Base-by-base conservation (phyloP, 2,329 filamentous ascomycete genomes). In the Decorospora gaudefroyi region DNA sequence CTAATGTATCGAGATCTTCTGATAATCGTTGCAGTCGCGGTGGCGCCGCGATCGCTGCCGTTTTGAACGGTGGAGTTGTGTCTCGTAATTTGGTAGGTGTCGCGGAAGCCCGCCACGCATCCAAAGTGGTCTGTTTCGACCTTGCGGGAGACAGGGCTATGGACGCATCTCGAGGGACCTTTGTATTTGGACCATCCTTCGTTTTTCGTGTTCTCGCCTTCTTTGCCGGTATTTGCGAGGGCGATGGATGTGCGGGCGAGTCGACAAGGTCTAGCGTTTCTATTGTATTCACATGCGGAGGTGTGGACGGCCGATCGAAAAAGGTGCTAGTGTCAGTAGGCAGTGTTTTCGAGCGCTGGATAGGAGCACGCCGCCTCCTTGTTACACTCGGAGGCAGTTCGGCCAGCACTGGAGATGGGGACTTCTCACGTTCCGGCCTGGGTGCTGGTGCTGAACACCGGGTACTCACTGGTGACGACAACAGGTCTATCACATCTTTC, bases 331-430 rank as follows among this genome's bases (percentile, higher is more conserved):
- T 37, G 13, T 60, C 45, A 1, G 57, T 39, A 0, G 65, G 66
- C 7, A 66, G 50, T 1, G 66, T 70, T 4, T 62, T 59, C 7
- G 66, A 67, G 25, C 67, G 64, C 36, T 67, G 62, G n/a, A 69
- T 64, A 7, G 62, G 66, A 16, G 42, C 59, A 25, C 64, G 52
- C 34, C 55, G 54, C 47, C 61, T 52, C 28, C 65, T 69, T 11
- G 60, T 64, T 4, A 66, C 57, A 22, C 59, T 68, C 4, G 64
- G 32, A 19, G 67, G 61, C 2, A 64, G 17, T 4, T 67, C 59
- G 38, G 49, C 46, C 4, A 53, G 17, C 1, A 59, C 30, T 8
- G 58, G 62, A 5, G 61, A 53, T 4, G 53, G 44, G 4, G 58
- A 53, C 13, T 46, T 57, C 8, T 60, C 53, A 10, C 39, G 46